phyloP scores from a whole-genome alignment of 371 early-diverging fungal species.

The Zychaea mexicana region DNA sequence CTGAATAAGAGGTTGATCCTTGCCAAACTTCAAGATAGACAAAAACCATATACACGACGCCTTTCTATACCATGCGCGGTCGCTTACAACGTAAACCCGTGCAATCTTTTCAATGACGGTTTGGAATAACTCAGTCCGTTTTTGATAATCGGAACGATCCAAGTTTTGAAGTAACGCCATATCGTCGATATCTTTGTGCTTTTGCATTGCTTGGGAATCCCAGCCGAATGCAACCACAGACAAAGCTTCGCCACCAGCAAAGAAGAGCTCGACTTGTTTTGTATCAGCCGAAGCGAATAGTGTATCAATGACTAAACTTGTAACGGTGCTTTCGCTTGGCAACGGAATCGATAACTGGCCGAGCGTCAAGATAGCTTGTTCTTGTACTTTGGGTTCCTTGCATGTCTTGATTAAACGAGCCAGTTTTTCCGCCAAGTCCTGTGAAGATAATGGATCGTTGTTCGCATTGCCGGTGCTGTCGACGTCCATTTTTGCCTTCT shows the following conservation, averaged over 20 bases:
- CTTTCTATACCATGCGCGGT: conserved; percentile 70
- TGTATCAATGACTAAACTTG: conserved; percentile 49
- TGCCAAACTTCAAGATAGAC: conserved; percentile 80
- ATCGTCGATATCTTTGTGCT: conserved; percentile 65
- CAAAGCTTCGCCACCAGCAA: conserved; percentile 83
- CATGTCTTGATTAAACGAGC: conserved; percentile 43
- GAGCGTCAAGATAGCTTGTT: conserved; percentile 68
- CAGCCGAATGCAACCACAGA: conserved; percentile 74
- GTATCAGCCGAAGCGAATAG: conserved; percentile 66
- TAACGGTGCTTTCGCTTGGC: conserved; percentile 25
- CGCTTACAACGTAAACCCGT: conserved; percentile 46
- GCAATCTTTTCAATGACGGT: conserved; percentile 57
- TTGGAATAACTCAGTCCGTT: conserved; percentile 23
- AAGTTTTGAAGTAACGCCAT: conserved; percentile 30
- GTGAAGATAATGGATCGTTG: not conserved
- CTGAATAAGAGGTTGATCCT: conserved; percentile 48
- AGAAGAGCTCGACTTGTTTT: conserved; percentile 84
- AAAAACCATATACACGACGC: conserved; percentile 87
- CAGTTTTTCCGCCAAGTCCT: not conserved
- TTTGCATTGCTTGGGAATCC: conserved; percentile 66
- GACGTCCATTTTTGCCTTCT: conserved; percentile 1
- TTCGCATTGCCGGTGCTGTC: not conserved
- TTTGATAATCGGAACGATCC: conserved; percentile 9
- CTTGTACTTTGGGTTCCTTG: conserved; percentile 78
- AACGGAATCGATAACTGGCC: conserved; percentile 70